phyloP scores from a whole-genome alignment of 2,329 filamentous ascomycete species.

The Blastomyces silverae region DNA sequence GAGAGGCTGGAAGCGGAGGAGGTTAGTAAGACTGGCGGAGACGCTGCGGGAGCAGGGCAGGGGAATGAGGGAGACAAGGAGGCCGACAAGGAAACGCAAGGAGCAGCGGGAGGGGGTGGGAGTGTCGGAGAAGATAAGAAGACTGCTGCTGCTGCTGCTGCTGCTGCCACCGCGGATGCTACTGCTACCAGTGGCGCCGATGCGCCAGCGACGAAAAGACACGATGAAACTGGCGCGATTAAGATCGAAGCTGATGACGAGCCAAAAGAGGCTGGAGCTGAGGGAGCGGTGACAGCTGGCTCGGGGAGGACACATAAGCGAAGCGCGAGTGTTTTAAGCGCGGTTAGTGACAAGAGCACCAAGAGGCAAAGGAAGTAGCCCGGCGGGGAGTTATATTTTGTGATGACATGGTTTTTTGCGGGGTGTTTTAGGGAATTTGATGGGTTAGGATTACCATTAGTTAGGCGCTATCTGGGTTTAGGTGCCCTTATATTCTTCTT shows the following conservation, averaged over 20 bases:
- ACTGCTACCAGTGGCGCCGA: background rate
- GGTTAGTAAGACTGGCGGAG: constrained; percentile 23
- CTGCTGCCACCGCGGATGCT: background rate
- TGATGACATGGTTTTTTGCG: background rate
- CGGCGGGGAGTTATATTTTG: background rate
- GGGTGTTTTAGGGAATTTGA: background rate
- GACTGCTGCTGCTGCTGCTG: background rate
- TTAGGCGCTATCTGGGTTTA: background rate
- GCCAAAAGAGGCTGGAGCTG: constrained; percentile 1
- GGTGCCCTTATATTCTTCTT: background rate
- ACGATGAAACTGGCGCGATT: background rate
- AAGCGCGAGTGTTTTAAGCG: constrained; percentile 74
- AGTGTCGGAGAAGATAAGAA: background rate
- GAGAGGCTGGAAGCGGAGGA: constrained; percentile 27
- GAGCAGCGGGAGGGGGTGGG: background rate
- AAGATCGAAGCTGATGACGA: background rate
- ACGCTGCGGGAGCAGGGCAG: constrained; percentile 29
- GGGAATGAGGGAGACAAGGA: constrained; percentile 30
- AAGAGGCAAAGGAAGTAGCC: constrained; percentile 44
- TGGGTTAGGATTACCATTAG: background rate
- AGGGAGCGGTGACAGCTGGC: constrained; percentile 19
- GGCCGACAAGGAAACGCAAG: background rate
- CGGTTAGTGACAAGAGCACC: constrained; percentile 54
- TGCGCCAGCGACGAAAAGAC: background rate
- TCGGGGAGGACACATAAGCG: constrained; percentile 55